Conservation (phyloP, 805 yeast genomes). For the Metschnikowia peoriensis region DNA sequence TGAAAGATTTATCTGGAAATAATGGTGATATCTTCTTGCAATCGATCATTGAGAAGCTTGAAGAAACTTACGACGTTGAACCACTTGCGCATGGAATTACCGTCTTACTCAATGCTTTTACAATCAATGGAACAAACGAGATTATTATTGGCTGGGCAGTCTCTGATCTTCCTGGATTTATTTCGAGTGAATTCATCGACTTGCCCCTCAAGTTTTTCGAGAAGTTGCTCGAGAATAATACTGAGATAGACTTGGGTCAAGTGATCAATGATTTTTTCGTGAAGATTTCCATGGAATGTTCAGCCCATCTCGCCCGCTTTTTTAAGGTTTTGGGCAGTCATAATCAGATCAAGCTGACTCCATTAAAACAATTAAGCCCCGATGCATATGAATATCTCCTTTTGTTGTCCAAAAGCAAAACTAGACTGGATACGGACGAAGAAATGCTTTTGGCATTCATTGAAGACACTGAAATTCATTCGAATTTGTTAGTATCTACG, state of each 20-base stretch:
- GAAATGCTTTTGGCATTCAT: constrained; percentile 20
- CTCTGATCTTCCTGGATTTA: constrained; percentile 21
- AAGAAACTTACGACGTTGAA: constrained; percentile 7
- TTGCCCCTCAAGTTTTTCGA: constrained; percentile 20
- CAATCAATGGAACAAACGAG: background rate
- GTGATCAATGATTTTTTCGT: constrained; percentile 32
- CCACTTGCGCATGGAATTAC: background rate
- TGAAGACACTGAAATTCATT: constrained; percentile 17
- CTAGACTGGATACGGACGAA: constrained; percentile 22
- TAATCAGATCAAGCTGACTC: background rate
- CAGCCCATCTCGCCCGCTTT: constrained; percentile 6
- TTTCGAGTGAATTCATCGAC: constrained; percentile 27
- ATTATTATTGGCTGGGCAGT: constrained; percentile 12
- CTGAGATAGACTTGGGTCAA: constrained; percentile 2
- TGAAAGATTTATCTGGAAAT: background rate
- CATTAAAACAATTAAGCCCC: constrained; percentile 13
- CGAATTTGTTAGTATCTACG: constrained; percentile 17
- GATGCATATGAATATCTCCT: constrained; percentile 32
- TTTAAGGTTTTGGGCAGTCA: constrained; percentile 4
- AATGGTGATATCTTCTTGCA: constrained; percentile 3
- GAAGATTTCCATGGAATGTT: constrained; percentile 25
- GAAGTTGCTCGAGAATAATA: constrained; percentile 7
- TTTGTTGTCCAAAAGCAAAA: constrained; percentile 24
- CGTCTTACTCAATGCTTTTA: constrained; percentile 3
- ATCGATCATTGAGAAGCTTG: constrained; percentile 6